Evolutionary conservation across 768 basidiomycete species (phyloP), one percentile per base, ranked within the genome.

Genomic region (Steccherinum ochraceum): DNA sequence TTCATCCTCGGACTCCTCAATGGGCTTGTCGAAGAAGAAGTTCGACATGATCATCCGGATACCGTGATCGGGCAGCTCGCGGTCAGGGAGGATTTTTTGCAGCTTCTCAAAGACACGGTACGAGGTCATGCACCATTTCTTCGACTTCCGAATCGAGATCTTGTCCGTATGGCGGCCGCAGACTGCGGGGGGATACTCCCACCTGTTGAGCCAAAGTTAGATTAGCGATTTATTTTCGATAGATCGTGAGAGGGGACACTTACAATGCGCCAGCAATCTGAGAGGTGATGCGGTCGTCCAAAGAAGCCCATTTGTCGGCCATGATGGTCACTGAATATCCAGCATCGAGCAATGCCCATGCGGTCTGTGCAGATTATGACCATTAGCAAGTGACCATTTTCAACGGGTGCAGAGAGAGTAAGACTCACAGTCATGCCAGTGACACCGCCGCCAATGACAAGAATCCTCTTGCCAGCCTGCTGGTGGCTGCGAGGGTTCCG

Each of bases 111-210:
- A 65, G 24, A 62, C 57, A 45, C 65, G 66, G 58, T 71, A 71
- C 11, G 66, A 61, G 12, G 62, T 64, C 66, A 70, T 64, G 54
- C 64, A 66, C 70, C 69, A 71, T 18, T n/a, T 57, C 41, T 69
- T 68, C 11, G 70, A 67, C 43, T 66, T 62, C 12, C 51, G 54
- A 10, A 70, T 58, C 5, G 68, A 71, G 46, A 64, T 61, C n/a
- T 57, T 51, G 58, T 69, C 67, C 3, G 67, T 67, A 56, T 71
- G 69, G 35, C 65, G 58, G 42, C 70, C 70, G 52, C 70, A 70
- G 18, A 71, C 70, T 2, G 70, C 70, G 16, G 70, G 69, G 1
- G 69, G 69, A 54, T 62, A 70, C 50, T 71, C 70, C 70, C 70
- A 70, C 19, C 66, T 65, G 46, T 40, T 18, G 45, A 43, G 46